Evolutionary conservation across 2,329 filamentous ascomycete species (phyloP), one percentile per base, ranked within the genome.

Genomic region (Rutstroemia sp.): DNA sequence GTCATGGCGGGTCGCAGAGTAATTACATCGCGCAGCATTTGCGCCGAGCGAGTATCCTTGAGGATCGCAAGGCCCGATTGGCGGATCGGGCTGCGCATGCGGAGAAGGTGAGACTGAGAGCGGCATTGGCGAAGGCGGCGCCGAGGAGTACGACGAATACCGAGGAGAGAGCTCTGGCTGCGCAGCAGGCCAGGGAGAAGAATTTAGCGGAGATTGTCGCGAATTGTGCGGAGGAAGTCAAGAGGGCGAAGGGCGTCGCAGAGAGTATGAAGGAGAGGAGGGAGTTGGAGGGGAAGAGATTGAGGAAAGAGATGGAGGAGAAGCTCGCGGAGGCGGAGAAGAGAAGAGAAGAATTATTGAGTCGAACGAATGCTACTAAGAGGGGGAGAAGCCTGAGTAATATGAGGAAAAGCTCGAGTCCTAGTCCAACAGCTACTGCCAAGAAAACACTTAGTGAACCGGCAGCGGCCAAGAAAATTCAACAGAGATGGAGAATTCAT

Each of bases 121-220:
- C 88, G 45, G 88, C 88, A 9, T 71, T 88, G 57, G 87, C 83
- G 58, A 91, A 90, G 71, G 83, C 87, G 2, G 78, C 83, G 6
- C 81, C 84, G 2, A 77, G 79, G 19, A 82, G 86, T 62, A 81
- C 75, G 34, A 82, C 80, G 2, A 78, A 83, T 54, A 88, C 85
- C 46, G 88, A 92, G 69, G 88, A 92, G 71, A 79, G 86, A 51
- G 87, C 88, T 3, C 73, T 91, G 58, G 89, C 89, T 5, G 89
- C 88, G 5, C 84, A 90, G 60, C 81, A 90, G 62, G 86, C 88
- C 1, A 80, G 90, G 57, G 87, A 92, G 73, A 87, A 87, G 64
- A 90, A 92, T 64, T 73, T 94, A 18, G 88, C 87, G 8, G 88
- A 92, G 69, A 91, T 92, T 45, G 87, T 89, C 4, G 87, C 88